Evolutionary conservation across 768 basidiomycete species (phyloP).

Genomic region (Tricholoma sp.): DNA sequence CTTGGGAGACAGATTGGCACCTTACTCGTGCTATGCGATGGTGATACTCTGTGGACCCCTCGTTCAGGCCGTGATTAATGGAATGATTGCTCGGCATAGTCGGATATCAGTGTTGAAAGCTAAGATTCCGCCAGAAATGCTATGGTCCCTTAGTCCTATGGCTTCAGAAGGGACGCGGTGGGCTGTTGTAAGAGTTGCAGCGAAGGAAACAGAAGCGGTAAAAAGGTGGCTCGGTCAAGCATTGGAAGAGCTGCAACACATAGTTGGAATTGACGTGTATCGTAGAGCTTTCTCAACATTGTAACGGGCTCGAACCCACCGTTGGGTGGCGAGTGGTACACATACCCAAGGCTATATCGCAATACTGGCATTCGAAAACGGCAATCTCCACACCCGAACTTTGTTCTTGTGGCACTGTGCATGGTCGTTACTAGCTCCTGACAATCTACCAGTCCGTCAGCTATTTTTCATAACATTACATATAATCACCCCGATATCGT

Average conservation of each 20-base stretch:
- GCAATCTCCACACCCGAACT: no score
- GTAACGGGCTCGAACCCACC: no score
- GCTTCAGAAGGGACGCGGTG: conserved; percentile 29
- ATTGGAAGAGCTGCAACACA: conserved; percentile 43
- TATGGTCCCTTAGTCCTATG: conserved; percentile 80
- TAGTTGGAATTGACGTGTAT: conserved; percentile 63
- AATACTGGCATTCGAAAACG: no score
- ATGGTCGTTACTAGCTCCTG: no score
- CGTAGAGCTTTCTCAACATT: conserved; percentile 47
- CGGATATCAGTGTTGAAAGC: conserved; percentile 59
- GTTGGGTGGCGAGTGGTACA: no score
- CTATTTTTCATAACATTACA: no score
- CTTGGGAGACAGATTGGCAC: conserved; percentile 58
- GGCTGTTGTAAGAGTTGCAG: conserved; percentile 69
- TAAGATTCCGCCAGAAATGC: conserved; percentile 51
- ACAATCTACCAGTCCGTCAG: no score
- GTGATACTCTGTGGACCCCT: conserved; percentile 74
- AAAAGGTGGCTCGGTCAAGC: conserved; percentile 61
- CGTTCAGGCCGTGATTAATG: conserved; percentile 39
- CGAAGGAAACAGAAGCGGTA: conserved; percentile 69
- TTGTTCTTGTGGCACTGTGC: no score
- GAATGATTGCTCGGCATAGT: conserved; percentile 46
- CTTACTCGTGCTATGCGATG: conserved; percentile 90
- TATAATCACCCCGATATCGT: no score
- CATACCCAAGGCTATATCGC: no score